Evolutionary conservation across 345 rosid genomes (phyloP).

Genomic region (Populus pruinosa): DNA sequence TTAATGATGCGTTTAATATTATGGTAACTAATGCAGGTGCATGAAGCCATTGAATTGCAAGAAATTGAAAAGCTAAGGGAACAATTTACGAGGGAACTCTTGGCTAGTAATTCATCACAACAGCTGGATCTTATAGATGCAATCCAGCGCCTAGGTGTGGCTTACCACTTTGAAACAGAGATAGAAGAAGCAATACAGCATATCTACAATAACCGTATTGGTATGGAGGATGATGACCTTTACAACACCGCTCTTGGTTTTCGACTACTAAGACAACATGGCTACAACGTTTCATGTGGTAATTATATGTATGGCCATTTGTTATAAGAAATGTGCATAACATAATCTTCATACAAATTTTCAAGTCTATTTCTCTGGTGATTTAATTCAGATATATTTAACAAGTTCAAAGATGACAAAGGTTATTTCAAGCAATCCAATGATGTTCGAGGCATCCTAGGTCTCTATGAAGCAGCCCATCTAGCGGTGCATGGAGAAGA

Average conservation of each 20-base stretch:
- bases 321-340: no score
- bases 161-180: slow-evolving; percentile 46
- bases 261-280: slow-evolving; percentile 32
- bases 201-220: not conserved
- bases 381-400: slow-evolving; percentile 23
- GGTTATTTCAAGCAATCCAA: slow-evolving; percentile 16
- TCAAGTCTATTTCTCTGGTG: not conserved
- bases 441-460: slow-evolving; percentile 13
- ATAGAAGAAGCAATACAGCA: slow-evolving; percentile 18
- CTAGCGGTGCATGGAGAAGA: slow-evolving; percentile 22
- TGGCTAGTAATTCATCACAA: not conserved
- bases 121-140: slow-evolving; percentile 28
- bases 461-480: slow-evolving; percentile 23
- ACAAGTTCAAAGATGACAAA: slow-evolving; percentile 25
- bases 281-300: not conserved
- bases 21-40: no score
- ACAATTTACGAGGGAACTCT: slow-evolving; percentile 19
- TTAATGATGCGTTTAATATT: no score
- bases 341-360: no score
- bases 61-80: slow-evolving; percentile 6
- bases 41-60: no score
- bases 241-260: slow-evolving; percentile 18
- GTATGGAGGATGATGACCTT: not conserved
- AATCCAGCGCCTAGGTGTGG: slow-evolving; percentile 38
- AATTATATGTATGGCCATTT: not conserved